Evolutionary conservation across 2,329 filamentous ascomycete species (phyloP).

Genomic region (Colletotrichum agaves): DNA sequence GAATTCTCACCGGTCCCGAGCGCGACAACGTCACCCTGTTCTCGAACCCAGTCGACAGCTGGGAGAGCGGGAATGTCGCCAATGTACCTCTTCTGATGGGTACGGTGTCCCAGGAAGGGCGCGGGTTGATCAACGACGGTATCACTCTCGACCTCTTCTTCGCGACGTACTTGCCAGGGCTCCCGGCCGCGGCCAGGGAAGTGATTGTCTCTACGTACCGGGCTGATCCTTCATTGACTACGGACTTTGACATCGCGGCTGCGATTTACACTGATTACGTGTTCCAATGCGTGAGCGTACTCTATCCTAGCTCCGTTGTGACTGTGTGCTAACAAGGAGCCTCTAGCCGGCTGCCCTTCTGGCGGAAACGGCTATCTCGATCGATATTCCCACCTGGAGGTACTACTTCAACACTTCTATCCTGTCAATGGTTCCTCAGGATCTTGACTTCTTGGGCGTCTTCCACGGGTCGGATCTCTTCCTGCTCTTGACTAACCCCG

Average conservation of each 20-base stretch:
- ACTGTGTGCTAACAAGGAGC: not conserved
- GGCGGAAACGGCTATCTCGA: conserved; percentile 38
- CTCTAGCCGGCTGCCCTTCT: conserved; percentile 41
- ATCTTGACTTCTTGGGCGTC: conserved; percentile 41
- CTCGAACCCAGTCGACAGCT: conserved; percentile 35
- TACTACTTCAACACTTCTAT: conserved; percentile 44
- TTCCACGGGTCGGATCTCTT: conserved; percentile 43
- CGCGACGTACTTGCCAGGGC: conserved; percentile 34
- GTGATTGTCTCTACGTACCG: conserved; percentile 39
- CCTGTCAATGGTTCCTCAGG: conserved; percentile 34
- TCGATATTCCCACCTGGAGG: conserved; percentile 42
- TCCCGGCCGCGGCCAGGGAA: not conserved
- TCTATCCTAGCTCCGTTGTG: not conserved
- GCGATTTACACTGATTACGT: conserved; percentile 44
- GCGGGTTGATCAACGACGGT: conserved; percentile 39
- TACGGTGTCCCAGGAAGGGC: conserved; percentile 37
- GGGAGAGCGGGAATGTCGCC: conserved; percentile 37
- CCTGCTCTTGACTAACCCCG: conserved; percentile 40
- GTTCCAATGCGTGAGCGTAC: conserved; percentile 43
- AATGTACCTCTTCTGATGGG: conserved; percentile 43
- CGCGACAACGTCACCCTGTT: conserved; percentile 40
- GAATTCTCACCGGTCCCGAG: conserved; percentile 33
- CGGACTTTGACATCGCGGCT: conserved; percentile 42
- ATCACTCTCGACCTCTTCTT: conserved; percentile 41
- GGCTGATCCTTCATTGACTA: conserved; percentile 22